Conservation (phyloP, 148 eudicot genomes). For the Oxyria digyna region DNA sequence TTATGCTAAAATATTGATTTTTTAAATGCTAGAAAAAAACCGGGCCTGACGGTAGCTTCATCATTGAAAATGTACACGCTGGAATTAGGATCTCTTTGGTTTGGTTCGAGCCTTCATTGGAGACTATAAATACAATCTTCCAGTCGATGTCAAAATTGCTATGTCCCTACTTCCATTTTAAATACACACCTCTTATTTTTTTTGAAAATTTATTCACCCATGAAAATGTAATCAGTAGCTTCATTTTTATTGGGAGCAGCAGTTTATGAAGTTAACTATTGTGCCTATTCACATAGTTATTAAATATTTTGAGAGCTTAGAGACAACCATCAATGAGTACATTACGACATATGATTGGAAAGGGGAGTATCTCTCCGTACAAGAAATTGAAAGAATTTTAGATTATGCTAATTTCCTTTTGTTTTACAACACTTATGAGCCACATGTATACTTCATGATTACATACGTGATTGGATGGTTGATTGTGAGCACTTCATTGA, state of each 20-base stretch:
- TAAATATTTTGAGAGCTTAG: no score
- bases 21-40: conserved; percentile 48
- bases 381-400: no score
- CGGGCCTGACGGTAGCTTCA: conserved; percentile 40
- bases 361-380: no score
- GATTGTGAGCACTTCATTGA: no score
- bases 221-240: conserved; percentile 17
- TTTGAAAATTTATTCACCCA: background rate
- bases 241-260: conserved; percentile 21
- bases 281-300: conserved; percentile 39
- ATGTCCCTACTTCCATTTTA: background rate
- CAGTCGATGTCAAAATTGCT: background rate
- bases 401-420: no score
- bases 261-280: conserved; percentile 48
- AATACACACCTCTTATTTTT: no score
- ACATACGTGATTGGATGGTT: no score
- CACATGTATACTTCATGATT: no score
- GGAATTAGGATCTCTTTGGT: conserved; percentile 55
- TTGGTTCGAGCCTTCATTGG: conserved; percentile 68
- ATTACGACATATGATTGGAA: no score
- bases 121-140: conserved; percentile 31
- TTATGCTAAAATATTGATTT: conserved; percentile 20
- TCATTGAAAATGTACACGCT: conserved; percentile 28
- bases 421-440: no score
- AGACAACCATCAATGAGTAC: no score